Evolutionary conservation across 2,329 filamentous ascomycete species (phyloP).

Genomic region (Chaetomiaceae sp.): DNA sequence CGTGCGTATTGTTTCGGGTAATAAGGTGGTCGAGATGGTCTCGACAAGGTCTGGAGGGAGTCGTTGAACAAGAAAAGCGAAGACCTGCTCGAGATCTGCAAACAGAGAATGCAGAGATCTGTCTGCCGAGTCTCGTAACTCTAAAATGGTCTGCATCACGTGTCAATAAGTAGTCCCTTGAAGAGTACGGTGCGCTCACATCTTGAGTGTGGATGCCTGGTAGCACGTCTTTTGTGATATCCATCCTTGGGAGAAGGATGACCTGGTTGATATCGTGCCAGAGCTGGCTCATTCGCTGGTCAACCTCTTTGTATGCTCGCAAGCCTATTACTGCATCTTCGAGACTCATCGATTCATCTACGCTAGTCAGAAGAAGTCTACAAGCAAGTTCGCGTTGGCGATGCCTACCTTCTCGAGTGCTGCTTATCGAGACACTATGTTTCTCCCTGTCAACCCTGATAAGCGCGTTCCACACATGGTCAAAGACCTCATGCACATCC

Average conservation of each 20-base stretch:
- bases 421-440: conserved; percentile 53
- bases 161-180: neutral
- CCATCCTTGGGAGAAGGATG: conserved; percentile 58
- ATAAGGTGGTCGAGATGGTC: conserved; percentile 63
- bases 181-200: conserved; percentile 31
- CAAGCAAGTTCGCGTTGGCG: conserved; percentile 9
- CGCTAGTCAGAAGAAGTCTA: conserved; percentile 19
- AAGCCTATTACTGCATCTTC: conserved; percentile 52
- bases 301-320: conserved; percentile 57
- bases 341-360: conserved; percentile 51
- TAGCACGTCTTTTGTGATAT: conserved; percentile 33
- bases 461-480: conserved; percentile 66
- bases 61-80: conserved; percentile 48
- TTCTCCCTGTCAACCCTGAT: conserved; percentile 57
- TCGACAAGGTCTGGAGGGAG: conserved; percentile 53
- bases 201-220: conserved; percentile 40
- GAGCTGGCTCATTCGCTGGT: conserved; percentile 55
- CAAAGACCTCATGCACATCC: conserved; percentile 61
- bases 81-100: conserved; percentile 47
- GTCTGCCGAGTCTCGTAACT: conserved; percentile 41
- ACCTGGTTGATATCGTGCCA: conserved; percentile 60
- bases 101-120: conserved; percentile 49
- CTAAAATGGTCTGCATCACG: conserved; percentile 40
- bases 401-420: conserved; percentile 46
- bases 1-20: conserved; percentile 63